These are phyloP conservation scores for Aleurites moluccanus DNA, from an alignment of 441 rosid genomes.

Conservation along the genomic window DNA sequence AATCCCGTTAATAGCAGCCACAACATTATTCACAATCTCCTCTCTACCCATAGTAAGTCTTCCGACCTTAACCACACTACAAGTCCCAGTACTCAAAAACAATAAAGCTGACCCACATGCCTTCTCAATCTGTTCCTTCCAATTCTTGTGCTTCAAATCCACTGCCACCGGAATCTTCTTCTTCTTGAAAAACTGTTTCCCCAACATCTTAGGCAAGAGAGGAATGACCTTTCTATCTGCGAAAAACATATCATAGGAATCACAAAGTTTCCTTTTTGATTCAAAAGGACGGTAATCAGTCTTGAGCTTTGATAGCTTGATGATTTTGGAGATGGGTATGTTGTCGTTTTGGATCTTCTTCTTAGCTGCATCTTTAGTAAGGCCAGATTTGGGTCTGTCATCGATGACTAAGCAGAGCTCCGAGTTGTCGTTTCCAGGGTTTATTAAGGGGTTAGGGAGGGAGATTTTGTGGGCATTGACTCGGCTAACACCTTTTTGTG, in stretches of 20 bases:
- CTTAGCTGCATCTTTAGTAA: constrained; percentile 58
- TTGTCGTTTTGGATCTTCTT: constrained; percentile 73
- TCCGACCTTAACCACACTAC: constrained; percentile 75
- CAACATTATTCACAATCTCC: constrained; percentile 60
- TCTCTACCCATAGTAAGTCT: constrained; percentile 55
- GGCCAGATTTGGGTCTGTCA: constrained; percentile 69
- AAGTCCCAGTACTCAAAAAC: constrained; percentile 76
- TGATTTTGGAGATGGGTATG: constrained; percentile 75
- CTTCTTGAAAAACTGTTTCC: constrained; percentile 79
- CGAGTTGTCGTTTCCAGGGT: constrained; percentile 35
- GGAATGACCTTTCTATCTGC: constrained; percentile 62
- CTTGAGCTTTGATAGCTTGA: constrained; percentile 71
- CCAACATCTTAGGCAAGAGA: constrained; percentile 75
- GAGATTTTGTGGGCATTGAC: constrained; percentile 60
- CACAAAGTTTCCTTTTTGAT: constrained; percentile 66
- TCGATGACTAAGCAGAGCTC: constrained; percentile 84
- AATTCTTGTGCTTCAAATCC: constrained; percentile 72
- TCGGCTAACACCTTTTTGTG: constrained; percentile 45
- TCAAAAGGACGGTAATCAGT: constrained; percentile 58
- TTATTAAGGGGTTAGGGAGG: constrained; percentile 54
- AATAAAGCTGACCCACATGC: constrained; percentile 67
- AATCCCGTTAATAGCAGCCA: constrained; percentile 61
- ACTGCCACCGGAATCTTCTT: constrained; percentile 73
- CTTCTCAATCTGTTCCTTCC: constrained; percentile 88
- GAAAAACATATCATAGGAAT: constrained; percentile 57